phyloP scores from a whole-genome alignment of 2,329 filamentous ascomycete genomes.

The Sarocladiaceae sp. region DNA sequence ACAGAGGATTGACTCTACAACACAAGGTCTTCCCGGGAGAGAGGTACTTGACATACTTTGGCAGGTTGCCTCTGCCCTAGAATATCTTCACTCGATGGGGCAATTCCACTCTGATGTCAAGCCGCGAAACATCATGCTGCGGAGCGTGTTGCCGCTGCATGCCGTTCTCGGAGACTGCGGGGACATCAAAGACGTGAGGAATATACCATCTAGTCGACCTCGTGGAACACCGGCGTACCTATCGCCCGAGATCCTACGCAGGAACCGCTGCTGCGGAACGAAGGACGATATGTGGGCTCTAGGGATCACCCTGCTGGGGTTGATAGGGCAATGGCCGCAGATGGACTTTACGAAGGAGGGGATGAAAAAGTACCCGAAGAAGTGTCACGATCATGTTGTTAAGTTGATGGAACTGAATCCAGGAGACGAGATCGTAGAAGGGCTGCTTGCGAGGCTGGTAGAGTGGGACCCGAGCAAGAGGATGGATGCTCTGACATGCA shows the following conservation, averaged over 20 bases:
- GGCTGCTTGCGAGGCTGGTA: constrained; percentile 18
- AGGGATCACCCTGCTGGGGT: constrained; percentile 22
- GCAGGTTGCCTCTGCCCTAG: constrained; percentile 20
- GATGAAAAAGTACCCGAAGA: constrained; percentile 8
- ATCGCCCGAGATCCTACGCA: constrained; percentile 22
- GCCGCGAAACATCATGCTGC: constrained; percentile 25
- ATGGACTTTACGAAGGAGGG: constrained; percentile 13
- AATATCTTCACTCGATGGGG: constrained; percentile 19
- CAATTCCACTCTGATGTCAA: constrained; percentile 26
- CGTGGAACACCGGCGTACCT: constrained; percentile 22
- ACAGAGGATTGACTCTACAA: constrained; percentile 17
- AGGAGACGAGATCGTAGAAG: constrained; percentile 15
- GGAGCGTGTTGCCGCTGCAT: constrained; percentile 20
- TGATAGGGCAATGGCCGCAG: constrained; percentile 23
- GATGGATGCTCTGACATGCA: constrained; percentile 17
- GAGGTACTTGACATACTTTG: constrained; percentile 17
- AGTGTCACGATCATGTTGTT: constrained; percentile 14
- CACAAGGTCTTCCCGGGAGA: constrained; percentile 12
- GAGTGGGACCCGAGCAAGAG: constrained; percentile 15
- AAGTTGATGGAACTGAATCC: constrained; percentile 19
- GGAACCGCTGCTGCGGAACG: constrained; percentile 15
- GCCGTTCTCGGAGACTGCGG: constrained; percentile 25
- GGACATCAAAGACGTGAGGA: constrained; percentile 17
- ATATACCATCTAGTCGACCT: neutral
- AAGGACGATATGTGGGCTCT: constrained; percentile 29